A percentile compares a stretch with the other conserved stretches of the same genome.
phyloP scores from a whole-genome alignment of 2,329 filamentous ascomycete genomes.

The Whalleya microplaca region DNA sequence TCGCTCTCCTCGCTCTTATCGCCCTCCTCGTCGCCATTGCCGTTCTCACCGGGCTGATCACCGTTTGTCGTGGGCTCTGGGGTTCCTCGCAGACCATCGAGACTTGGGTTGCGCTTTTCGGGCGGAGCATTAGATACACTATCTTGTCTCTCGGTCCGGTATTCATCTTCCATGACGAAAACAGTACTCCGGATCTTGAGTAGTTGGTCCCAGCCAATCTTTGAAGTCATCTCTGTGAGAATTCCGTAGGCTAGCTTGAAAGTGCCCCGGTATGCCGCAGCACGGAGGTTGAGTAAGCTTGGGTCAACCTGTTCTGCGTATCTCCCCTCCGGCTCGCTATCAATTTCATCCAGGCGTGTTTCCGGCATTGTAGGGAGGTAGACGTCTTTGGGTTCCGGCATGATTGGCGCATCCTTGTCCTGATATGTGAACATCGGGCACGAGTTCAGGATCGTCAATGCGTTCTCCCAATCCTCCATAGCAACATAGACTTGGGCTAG shows the following conservation, averaged over 20 bases:
- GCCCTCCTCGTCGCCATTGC: constrained; percentile 42
- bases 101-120: constrained; percentile 74
- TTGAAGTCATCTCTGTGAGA: constrained; percentile 91
- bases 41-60: constrained; percentile 38
- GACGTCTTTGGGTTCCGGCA: constrained; percentile 90
- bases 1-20: no score
- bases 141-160: constrained; percentile 83
- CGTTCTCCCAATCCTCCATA: constrained; percentile 95
- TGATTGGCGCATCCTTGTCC: constrained; percentile 92
- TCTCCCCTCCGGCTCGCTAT: constrained; percentile 82
- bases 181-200: constrained; percentile 94
- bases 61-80: constrained; percentile 62
- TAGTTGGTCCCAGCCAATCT: constrained; percentile 97
- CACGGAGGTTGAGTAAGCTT: constrained; percentile 82
- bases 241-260: constrained; percentile 95
- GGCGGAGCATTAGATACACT: constrained; percentile 48
- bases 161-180: constrained; percentile 99
- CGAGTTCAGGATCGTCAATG: constrained; percentile 92
- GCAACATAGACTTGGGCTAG: constrained; percentile 92
- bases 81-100: constrained; percentile 74
- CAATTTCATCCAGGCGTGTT: constrained; percentile 92
- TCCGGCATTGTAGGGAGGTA: constrained; percentile 85
- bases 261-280: constrained; percentile 89
- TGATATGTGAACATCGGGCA: constrained; percentile 99
- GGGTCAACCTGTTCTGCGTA: constrained; percentile 86